Evolutionary conservation across 306 rosid genomes (phyloP), one percentile per base, ranked within the genome.

Genomic region (Pueraria montana): DNA sequence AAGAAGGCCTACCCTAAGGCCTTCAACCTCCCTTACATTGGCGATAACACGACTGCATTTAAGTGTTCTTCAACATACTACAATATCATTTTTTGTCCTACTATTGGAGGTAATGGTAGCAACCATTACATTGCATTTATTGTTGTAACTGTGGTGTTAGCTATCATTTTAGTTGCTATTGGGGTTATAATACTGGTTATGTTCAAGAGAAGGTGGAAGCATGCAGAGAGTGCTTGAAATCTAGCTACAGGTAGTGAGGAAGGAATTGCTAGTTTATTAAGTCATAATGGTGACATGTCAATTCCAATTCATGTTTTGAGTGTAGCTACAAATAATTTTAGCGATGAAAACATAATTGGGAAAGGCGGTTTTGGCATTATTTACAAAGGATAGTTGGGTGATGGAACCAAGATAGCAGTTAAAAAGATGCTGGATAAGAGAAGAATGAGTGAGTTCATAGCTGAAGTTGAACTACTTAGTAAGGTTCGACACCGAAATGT

Each of bases 331-430:
- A 62, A 89, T 73, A 85, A 91, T 78, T 95, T 30, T 30, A 30
- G 34, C 4, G 34, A 30, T 2, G 34, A 30, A 30, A 3, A 30
- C 34, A 4, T 30, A 4, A 4, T 30, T 30, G 4, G 34, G 34
- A 30, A 30, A 0, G 34, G 34, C 34, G 4, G 4, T 30, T 30
- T 30, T 30, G 34, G 4, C 34, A 30, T 30, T 30, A 5, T 30
- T 30, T 30, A 2, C 34, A 30, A 30, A 30, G 34, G 34, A 30
- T 0, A 30, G 34, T 30, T 30, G 34, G 91, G 89, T 4, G 97
- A 95, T 10, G 97, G 98, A 65, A 93, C 98, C 0, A 82, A 88
- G 82, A 95, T 95, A 71, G 97, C 97, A 2, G 97, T 93, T 78
- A 95, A 95, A 88, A 93, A 95, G 79, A 95, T 95, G 98, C 91